Evolutionary conservation across 257 asterid species (phyloP).

Genomic region (Striga asiatica): DNA sequence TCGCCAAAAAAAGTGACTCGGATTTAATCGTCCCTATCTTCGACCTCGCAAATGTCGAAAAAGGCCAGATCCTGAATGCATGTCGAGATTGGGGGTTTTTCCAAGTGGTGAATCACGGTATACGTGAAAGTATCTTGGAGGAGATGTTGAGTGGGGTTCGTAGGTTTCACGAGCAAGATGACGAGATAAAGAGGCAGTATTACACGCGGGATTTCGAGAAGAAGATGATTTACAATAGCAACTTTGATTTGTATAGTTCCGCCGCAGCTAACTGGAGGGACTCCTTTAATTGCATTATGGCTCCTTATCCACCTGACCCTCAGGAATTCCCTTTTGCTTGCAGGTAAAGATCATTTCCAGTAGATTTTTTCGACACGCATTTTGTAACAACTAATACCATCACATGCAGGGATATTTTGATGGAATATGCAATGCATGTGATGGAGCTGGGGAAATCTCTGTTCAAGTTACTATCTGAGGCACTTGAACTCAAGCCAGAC

Average conservation of each 20-base stretch:
- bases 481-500: conserved; percentile 36
- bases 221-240: conserved; percentile 42
- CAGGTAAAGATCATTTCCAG: conserved; percentile 21
- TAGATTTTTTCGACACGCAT: neutral
- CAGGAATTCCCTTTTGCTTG: conserved; percentile 43
- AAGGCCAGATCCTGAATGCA: conserved; percentile 34
- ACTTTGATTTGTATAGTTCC: conserved; percentile 36
- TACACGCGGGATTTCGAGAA: conserved; percentile 39
- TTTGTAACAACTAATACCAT: neutral
- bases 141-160: conserved; percentile 50
- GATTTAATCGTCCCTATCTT: conserved; percentile 31
- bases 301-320: conserved; percentile 37
- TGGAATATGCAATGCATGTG: conserved; percentile 32
- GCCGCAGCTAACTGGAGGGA: conserved; percentile 58
- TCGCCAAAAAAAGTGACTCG: neutral
- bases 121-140: conserved; percentile 33
- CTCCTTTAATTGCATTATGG: conserved; percentile 36
- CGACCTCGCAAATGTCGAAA: conserved; percentile 25
- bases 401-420: conserved; percentile 40
- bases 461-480: conserved; percentile 43
- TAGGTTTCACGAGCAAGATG: conserved; percentile 48
- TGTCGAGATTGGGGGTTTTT: conserved; percentile 42
- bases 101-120: conserved; percentile 57
- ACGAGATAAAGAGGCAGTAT: conserved; percentile 29
- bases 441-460: conserved; percentile 30